phyloP scores from a whole-genome alignment of 2,329 filamentous ascomycete species.

The Bipolaris oryzae region DNA sequence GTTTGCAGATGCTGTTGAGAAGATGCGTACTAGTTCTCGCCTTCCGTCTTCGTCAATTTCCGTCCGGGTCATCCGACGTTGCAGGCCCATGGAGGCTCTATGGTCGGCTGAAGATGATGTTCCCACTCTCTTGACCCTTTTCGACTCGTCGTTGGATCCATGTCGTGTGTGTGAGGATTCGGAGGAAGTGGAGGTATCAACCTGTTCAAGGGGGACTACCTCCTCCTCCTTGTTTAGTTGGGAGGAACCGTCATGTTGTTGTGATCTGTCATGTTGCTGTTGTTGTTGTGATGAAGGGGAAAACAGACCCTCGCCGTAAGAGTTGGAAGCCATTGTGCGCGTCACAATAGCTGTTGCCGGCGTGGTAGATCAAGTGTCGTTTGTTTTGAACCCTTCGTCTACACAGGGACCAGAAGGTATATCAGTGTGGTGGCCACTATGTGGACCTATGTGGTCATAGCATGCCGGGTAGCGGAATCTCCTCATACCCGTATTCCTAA shows the following conservation, averaged over 20 bases:
- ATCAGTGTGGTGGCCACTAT: background rate
- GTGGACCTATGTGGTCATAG: slow-evolving; percentile 6
- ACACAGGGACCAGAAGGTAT: slow-evolving; percentile 1
- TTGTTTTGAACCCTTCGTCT: slow-evolving; percentile 5
- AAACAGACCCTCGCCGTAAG: slow-evolving; percentile 5
- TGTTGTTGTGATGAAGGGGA: background rate
- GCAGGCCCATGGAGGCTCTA: slow-evolving; percentile 10
- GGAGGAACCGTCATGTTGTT: slow-evolving; percentile 5
- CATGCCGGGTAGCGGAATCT: slow-evolving; percentile 7
- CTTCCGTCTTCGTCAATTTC: slow-evolving; percentile 35
- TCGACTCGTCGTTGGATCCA: slow-evolving; percentile 17
- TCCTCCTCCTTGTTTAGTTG: slow-evolving; percentile 15
- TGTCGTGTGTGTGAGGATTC: slow-evolving; percentile 27
- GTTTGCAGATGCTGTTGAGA: slow-evolving; percentile 32
- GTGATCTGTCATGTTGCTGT: background rate
- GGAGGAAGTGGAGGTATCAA: slow-evolving; percentile 21
- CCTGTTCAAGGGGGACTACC: slow-evolving; percentile 16
- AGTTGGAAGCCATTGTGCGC: slow-evolving; percentile 25
- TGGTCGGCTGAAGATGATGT: slow-evolving; percentile 11
- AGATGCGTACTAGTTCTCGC: slow-evolving; percentile 35
- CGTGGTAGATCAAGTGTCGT: slow-evolving; percentile 9
- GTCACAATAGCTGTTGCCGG: slow-evolving; percentile 4
- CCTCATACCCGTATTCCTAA: slow-evolving; percentile 2
- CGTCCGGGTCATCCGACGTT: slow-evolving; percentile 22
- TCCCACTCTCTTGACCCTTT: slow-evolving; percentile 12